These are phyloP conservation scores for Mitragyna speciosa DNA, from an alignment of 257 asterid genomes.

Conservation along the genomic window DNA sequence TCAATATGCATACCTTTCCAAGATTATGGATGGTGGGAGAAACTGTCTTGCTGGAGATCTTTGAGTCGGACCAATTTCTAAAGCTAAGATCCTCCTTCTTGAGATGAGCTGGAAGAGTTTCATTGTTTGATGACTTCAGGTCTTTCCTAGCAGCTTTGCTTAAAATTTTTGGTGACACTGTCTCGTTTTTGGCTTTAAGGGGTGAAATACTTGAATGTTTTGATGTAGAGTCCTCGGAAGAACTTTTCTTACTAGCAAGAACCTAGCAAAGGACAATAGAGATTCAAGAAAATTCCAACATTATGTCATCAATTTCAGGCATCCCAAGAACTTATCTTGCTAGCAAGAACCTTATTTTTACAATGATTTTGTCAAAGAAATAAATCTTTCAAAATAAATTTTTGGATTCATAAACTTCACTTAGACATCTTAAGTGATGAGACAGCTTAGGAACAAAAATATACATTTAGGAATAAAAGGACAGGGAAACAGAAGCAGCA, in stretches of 20 bases:
- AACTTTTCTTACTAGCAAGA: constrained; percentile 31
- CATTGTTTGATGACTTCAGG: constrained; percentile 38
- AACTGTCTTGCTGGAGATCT: constrained; percentile 54
- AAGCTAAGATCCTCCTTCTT: constrained; percentile 46
- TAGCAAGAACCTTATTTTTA: neutral
- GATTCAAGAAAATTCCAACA: neutral
- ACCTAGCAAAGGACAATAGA: constrained; percentile 29
- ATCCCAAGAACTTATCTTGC: no score
- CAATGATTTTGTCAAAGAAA: neutral
- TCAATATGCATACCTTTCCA: constrained; percentile 59
- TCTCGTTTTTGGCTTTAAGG: constrained; percentile 58
- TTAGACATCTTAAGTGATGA: neutral
- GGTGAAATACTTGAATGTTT: constrained; percentile 49
- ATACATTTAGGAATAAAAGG: neutral
- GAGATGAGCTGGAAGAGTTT: constrained; percentile 37
- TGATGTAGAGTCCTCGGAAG: constrained; percentile 30
- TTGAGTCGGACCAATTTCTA: constrained; percentile 45
- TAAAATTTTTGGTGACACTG: constrained; percentile 48
- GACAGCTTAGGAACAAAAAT: neutral
- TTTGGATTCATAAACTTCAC: neutral
- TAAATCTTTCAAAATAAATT: neutral
- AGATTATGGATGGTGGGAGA: constrained; percentile 53
- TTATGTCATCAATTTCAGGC: neutral
- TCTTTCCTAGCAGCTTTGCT: constrained; percentile 40
- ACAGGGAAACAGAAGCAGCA: neutral